Conservation (phyloP, 805 yeast species). For the Ogataea ganodermae region DNA sequence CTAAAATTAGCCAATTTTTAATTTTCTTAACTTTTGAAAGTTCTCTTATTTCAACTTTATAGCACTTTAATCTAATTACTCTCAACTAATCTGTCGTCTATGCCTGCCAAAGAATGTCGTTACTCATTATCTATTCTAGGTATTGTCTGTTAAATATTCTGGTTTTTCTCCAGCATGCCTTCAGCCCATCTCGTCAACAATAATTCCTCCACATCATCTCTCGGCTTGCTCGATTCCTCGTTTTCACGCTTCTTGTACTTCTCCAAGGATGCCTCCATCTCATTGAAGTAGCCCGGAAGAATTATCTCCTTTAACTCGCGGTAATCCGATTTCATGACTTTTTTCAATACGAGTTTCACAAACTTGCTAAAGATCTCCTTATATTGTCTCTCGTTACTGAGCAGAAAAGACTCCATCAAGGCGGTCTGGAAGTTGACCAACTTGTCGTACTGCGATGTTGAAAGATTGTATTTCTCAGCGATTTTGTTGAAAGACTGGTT, state of each 20-base stretch:
- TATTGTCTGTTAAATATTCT: not conserved
- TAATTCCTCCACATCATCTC: conserved; percentile 45
- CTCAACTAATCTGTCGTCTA: too few relatives aligned
- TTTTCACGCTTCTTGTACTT: conserved; percentile 11
- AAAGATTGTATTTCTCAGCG: conserved; percentile 49
- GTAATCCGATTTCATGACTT: conserved; percentile 34
- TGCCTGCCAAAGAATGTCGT: too few relatives aligned
- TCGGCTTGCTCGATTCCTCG: conserved; percentile 7
- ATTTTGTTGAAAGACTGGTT: conserved; percentile 47
- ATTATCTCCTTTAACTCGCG: conserved; percentile 27
- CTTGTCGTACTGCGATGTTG: conserved; percentile 54
- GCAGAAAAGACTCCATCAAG: conserved; percentile 32
- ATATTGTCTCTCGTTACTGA: conserved; percentile 31
- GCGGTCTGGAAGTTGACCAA: conserved; percentile 41
- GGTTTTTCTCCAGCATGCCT: conserved; percentile 28
- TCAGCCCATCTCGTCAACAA: conserved; percentile 53
- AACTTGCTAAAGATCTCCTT: conserved; percentile 34
- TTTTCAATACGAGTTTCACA: conserved; percentile 33
- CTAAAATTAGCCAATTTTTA: not conserved
- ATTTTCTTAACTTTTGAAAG: too few relatives aligned
- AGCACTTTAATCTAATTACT: too few relatives aligned
- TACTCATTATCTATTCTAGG: not conserved
- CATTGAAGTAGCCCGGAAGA: conserved; percentile 29
- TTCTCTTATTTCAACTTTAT: too few relatives aligned
- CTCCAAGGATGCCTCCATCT: conserved; percentile 24